These are phyloP conservation scores for Dissophora globulifera DNA, from an alignment of 192 early-diverging fungal genomes.

Conservation along the genomic window DNA sequence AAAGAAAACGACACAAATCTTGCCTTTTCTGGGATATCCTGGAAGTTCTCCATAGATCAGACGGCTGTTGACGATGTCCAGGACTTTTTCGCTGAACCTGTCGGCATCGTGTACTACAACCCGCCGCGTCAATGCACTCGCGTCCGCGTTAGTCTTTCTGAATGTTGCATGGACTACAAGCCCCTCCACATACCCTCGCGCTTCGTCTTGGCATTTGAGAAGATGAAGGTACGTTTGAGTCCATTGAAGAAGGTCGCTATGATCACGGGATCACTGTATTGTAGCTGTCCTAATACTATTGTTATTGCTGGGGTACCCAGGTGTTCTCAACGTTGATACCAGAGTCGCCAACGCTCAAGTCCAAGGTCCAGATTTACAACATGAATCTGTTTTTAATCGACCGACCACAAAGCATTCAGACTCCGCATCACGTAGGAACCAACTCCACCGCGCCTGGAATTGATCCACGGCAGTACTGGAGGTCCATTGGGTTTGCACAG, in stretches of 20 bases:
- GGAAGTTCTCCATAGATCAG: slow-evolving; percentile 54
- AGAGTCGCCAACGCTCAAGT: slow-evolving; percentile 68
- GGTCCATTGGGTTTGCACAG: slow-evolving; percentile 21
- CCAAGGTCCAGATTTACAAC: slow-evolving; percentile 62
- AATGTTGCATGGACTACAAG: slow-evolving; percentile 69
- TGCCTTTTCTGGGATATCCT: slow-evolving; percentile 61
- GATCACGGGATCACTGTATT: too few relatives aligned
- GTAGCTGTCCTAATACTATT: too few relatives aligned
- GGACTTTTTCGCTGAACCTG: slow-evolving; percentile 68
- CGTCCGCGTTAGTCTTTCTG: slow-evolving; percentile 65
- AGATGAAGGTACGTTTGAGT: slow-evolving; percentile 75
- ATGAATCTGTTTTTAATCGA: slow-evolving; percentile 65
- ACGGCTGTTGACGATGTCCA: slow-evolving; percentile 62
- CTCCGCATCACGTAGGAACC: slow-evolving; percentile 29
- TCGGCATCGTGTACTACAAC: slow-evolving; percentile 48
- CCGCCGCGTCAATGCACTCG: slow-evolving; percentile 63
- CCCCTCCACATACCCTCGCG: slow-evolving; percentile 63
- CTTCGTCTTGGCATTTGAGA: slow-evolving; percentile 64
- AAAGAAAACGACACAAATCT: slow-evolving; percentile 70
- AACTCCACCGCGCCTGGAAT: slow-evolving; percentile 11
- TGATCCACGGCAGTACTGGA: slow-evolving; percentile 44
- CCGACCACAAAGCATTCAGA: slow-evolving; percentile 47
- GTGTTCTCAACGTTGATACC: slow-evolving; percentile 66
- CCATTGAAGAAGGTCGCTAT: too few relatives aligned
- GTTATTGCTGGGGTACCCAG: slow-evolving; percentile 24